Evolutionary conservation across 2,329 filamentous ascomycete species (phyloP), one percentile per base, ranked within the genome.

Genomic region (Cladobotryum protrusum): DNA sequence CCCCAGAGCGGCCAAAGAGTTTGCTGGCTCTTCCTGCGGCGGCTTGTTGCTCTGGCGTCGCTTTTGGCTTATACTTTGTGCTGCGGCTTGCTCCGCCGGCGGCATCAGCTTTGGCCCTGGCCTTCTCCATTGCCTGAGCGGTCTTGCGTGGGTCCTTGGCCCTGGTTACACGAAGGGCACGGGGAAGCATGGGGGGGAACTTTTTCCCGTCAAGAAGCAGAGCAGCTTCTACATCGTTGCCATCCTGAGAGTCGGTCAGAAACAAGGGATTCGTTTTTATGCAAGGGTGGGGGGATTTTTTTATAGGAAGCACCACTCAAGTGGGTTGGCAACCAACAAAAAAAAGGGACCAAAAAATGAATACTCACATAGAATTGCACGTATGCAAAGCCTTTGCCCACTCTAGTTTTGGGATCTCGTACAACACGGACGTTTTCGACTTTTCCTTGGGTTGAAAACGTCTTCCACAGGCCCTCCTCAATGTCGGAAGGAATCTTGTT

Each of bases 371-470:
- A 82, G 70, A 99, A 99, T 64, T 99, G 93, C 14, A 99, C 92
- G 62, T 99, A 99, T 54, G 95, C 95, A 63, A 99, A 89, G 4
- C 93, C 93, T 67, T 99, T 99, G 61, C 93, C 90, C 29, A 99
- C 89, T 45, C 95, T 82, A 7, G 95, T 99, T 58, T 87, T 86
- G 55, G 87, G 77, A 63, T 99, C 93, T 49, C 93, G 83, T 45
- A 96, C 81, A 17, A 99, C 90, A 33, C 93, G 87, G 34, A 99
- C 95, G 63, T 85, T 95, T 70, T 99, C 92, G 12, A 99, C 87
- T 56, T 80, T 87, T 57, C 92, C 91, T 47, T 77, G 67, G 64
- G 86, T 81, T 53, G 77, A 72, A 62, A 95, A 95, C 17, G 86
- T 84, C 42, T 83, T 79, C 90, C 90, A 96, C 2, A 96, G 78